Evolutionary conservation across 164 flowering plant species (phyloP).

Genomic region (Chimonanthus praecox): DNA sequence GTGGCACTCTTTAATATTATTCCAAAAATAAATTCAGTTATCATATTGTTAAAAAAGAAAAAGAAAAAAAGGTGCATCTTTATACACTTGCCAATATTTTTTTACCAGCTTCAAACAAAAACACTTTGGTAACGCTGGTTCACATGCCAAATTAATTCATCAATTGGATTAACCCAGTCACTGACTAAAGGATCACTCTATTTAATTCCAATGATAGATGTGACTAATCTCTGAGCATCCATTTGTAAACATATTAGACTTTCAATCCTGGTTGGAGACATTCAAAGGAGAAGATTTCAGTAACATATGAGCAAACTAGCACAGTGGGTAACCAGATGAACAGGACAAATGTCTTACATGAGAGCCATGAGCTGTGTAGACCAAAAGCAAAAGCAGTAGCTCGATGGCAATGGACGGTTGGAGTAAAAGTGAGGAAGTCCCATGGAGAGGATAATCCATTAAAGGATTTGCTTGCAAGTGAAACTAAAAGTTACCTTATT

Average conservation of each 20-base stretch:
- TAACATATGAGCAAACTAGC: background rate
- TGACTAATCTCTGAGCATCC: background rate
- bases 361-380: background rate
- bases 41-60: no score
- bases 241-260: background rate
- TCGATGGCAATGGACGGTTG: background rate
- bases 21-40: no score
- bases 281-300: background rate
- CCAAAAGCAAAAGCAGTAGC: background rate
- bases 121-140: no score
- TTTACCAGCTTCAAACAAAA: no score
- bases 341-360: background rate
- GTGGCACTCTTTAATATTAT: no score
- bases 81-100: no score
- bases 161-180: background rate
- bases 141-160: background rate
- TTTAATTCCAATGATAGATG: background rate
- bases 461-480: background rate
- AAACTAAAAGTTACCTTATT: constrained; percentile 62
- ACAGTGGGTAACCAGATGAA: background rate
- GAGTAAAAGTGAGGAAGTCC: background rate
- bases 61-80: no score
- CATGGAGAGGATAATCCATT: no score
- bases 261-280: background rate
- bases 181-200: background rate